These are phyloP conservation scores for Colletotrichum cereale DNA, from an alignment of 2,329 filamentous ascomycete genomes.

Conservation along the genomic window DNA sequence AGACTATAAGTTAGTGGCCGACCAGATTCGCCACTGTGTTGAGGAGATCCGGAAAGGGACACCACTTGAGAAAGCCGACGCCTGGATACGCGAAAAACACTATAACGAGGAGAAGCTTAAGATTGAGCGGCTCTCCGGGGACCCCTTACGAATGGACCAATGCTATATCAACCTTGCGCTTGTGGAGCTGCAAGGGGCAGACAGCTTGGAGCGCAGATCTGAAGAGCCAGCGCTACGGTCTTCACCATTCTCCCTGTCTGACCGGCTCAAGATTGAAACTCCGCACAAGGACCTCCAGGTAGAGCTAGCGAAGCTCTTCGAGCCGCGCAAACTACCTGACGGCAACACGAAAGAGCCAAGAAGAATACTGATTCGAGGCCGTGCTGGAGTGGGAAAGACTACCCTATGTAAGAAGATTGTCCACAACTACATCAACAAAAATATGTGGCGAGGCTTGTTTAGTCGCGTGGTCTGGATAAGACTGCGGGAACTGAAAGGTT, in stretches of 20 bases:
- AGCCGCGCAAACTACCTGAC: slow-evolving; percentile 35
- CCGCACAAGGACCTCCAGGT: background rate
- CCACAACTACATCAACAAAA: slow-evolving; percentile 47
- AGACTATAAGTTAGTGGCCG: background rate
- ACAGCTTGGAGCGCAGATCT: background rate
- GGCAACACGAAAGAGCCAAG: slow-evolving; percentile 42
- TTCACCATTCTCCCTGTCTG: background rate
- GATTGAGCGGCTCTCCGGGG: background rate
- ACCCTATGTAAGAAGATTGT: slow-evolving; percentile 58
- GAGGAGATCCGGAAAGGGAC: background rate
- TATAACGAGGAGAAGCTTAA: background rate
- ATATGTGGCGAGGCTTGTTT: slow-evolving; percentile 47
- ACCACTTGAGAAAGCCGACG: background rate
- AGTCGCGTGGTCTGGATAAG: slow-evolving; percentile 53
- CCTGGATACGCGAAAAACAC: background rate
- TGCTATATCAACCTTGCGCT: slow-evolving; percentile 57
- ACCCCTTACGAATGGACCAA: slow-evolving; percentile 45
- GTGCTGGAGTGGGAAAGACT: slow-evolving; percentile 55
- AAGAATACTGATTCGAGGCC: slow-evolving; percentile 53
- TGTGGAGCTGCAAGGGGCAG: slow-evolving; percentile 44
- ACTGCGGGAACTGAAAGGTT: background rate
- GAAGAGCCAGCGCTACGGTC: background rate
- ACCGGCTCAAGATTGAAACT: background rate
- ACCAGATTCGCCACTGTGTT: background rate
- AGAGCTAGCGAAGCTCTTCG: background rate